phyloP scores from a whole-genome alignment of 495 filamentous ascomycete species.

The Aspergillus mulundensis region DNA sequence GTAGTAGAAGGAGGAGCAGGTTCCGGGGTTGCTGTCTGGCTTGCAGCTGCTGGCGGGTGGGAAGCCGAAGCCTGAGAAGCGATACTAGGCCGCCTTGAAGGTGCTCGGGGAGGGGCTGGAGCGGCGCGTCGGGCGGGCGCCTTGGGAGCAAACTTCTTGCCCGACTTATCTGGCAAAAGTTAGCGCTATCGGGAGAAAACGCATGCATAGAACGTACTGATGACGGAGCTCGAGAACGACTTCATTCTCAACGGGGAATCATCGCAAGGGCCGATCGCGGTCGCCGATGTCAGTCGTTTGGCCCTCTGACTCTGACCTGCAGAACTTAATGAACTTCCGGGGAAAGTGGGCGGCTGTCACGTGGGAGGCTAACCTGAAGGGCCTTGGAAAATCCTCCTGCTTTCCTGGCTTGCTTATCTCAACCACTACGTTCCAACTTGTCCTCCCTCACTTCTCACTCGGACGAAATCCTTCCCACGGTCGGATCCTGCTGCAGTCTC shows the following conservation, averaged over 20 bases:
- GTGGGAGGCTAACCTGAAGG: conserved; percentile 35
- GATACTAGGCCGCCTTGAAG: conserved; percentile 38
- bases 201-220: conserved; percentile 40
- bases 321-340: conserved; percentile 22
- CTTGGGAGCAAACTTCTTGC: conserved; percentile 54
- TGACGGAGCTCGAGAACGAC: conserved; percentile 53
- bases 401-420: conserved; percentile 30
- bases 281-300: conserved; percentile 2
- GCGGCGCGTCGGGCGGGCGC: conserved; percentile 44
- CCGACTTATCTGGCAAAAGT: conserved; percentile 44
- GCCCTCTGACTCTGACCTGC: conserved; percentile 2
- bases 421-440: conserved; percentile 19
- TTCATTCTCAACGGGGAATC: conserved; percentile 38
- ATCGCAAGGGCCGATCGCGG: conserved; percentile 19
- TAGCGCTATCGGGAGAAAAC: neutral
- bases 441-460: conserved; percentile 26
- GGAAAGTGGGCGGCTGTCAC: conserved; percentile 34
- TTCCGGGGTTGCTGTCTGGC: conserved; percentile 21
- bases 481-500: conserved; percentile 31
- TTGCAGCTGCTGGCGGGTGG: conserved; percentile 26
- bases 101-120: conserved; percentile 26
- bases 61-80: conserved; percentile 35
- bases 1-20: conserved; percentile 19
- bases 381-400: conserved; percentile 41
- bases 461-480: conserved; percentile 11